Evolutionary conservation across 2,329 filamentous ascomycete genomes (phyloP).

Genomic region (Cladosporium halotolerans): DNA sequence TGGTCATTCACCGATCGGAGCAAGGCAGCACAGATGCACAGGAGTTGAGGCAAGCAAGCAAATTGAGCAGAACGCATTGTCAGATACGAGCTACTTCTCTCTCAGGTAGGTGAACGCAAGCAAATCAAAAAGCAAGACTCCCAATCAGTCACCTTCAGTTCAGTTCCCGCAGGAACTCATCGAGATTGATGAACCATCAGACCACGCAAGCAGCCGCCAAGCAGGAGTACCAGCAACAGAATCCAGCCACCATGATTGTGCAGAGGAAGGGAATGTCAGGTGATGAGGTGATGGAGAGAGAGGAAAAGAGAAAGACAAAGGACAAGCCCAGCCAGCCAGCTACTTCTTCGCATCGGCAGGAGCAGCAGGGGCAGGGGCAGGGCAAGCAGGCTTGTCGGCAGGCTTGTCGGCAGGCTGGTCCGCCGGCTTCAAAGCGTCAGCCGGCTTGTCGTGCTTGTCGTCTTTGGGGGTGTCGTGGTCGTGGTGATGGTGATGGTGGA

Average conservation of each 20-base stretch:
- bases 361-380: not conserved
- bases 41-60: too few relatives aligned
- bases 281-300: not conserved
- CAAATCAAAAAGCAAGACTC: not conserved
- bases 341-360: not conserved
- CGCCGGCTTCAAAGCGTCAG: not conserved
- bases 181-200: too few relatives aligned
- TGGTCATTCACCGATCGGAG: too few relatives aligned
- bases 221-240: not conserved
- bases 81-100: not conserved
- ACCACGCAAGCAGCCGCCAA: too few relatives aligned
- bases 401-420: not conserved
- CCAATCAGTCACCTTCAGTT: not conserved
- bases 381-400: not conserved
- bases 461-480: not conserved
- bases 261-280: not conserved
- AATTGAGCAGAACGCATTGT: too few relatives aligned
- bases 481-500: constrained; percentile 6
- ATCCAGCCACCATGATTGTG: not conserved
- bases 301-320: not conserved
- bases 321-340: not conserved
- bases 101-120: not conserved
- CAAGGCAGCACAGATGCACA: too few relatives aligned
- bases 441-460: not conserved
- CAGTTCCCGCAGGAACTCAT: too few relatives aligned